A percentile compares a stretch with the other conserved stretches of the same genome.
Conservation (phyloP, 768 basidiomycete genomes). For the Mycena metata region DNA sequence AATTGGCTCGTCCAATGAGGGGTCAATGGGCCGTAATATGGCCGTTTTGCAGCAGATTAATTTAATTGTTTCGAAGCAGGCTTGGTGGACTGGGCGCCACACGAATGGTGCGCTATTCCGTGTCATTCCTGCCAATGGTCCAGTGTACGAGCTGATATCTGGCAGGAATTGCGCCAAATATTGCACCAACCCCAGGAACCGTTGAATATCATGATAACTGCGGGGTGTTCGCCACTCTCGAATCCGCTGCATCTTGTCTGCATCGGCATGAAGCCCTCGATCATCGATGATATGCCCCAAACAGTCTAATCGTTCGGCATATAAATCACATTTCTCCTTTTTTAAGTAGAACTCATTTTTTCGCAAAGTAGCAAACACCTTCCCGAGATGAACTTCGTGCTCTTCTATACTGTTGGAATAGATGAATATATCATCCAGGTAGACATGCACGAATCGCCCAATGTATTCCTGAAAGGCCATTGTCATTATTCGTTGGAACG, state of each 20-base stretch:
- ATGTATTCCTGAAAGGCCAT: slow-evolving; percentile 53
- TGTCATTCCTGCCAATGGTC: slow-evolving; percentile 46
- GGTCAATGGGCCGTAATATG: slow-evolving; percentile 27
- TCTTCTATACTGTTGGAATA: slow-evolving; percentile 53
- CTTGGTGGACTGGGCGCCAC: slow-evolving; percentile 45
- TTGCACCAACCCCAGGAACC: slow-evolving; percentile 46
- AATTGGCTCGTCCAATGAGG: neutral
- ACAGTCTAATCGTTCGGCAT: slow-evolving; percentile 41
- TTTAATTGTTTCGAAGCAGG: slow-evolving; percentile 43
- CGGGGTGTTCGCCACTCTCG: slow-evolving; percentile 40
- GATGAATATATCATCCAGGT: slow-evolving; percentile 61
- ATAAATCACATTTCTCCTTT: slow-evolving; percentile 47
- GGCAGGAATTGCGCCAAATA: slow-evolving; percentile 41
- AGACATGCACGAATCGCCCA: slow-evolving; percentile 55
- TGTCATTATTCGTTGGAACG: slow-evolving; percentile 57
- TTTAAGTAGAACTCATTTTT: slow-evolving; percentile 49
- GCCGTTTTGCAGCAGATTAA: slow-evolving; percentile 40
- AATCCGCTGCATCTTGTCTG: slow-evolving; percentile 48
- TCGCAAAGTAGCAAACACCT: slow-evolving; percentile 48
- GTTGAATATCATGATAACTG: slow-evolving; percentile 41
- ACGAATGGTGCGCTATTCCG: slow-evolving; percentile 45
- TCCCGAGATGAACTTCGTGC: slow-evolving; percentile 50
- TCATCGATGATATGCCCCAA: slow-evolving; percentile 52
- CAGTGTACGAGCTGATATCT: slow-evolving; percentile 48
- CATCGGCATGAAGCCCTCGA: slow-evolving; percentile 45